Conservation (phyloP, 371 early-diverging fungal genomes). For the Mycotypha africana region DNA sequence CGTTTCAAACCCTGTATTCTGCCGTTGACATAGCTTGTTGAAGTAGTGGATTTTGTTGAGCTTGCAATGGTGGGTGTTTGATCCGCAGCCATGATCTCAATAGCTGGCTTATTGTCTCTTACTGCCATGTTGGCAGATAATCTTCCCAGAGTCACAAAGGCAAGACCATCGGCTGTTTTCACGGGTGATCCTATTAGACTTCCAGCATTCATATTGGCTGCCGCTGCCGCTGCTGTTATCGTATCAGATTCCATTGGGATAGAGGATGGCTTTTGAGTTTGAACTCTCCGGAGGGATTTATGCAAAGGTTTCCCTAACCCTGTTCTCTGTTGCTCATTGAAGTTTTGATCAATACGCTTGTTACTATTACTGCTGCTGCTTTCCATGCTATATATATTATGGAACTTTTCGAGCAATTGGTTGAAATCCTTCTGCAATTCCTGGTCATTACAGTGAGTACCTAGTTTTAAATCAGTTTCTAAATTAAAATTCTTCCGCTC, state of each 20-base stretch:
- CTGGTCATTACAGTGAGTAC: no score
- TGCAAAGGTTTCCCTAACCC: slow-evolving; percentile 1
- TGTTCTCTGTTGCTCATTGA: slow-evolving; percentile 1
- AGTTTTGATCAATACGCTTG: no score
- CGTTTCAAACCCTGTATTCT: no score
- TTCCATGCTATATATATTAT: not conserved
- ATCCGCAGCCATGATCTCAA: slow-evolving; percentile 30
- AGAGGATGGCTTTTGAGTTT: not conserved
- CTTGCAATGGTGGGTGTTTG: slow-evolving; percentile 12
- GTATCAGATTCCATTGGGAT: slow-evolving; percentile 3
- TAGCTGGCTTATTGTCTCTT: slow-evolving; percentile 28
- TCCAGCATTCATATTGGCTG: slow-evolving; percentile 44
- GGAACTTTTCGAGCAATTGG: not conserved
- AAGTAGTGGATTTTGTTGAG: not conserved
- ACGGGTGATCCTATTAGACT: slow-evolving; percentile 36
- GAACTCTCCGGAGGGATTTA: not conserved
- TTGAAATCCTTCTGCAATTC: no score
- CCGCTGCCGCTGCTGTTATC: slow-evolving; percentile 25
- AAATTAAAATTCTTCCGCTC: no score
- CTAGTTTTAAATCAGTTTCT: no score
- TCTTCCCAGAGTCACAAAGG: slow-evolving; percentile 46
- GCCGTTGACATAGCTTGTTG: no score
- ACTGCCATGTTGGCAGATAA: slow-evolving; percentile 32
- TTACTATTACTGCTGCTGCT: no score
- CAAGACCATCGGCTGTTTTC: slow-evolving; percentile 39